Percentiles rank a stretch among this genome's conserved stretches.
Evolutionary conservation across 2,329 filamentous ascomycete species (phyloP).

Genomic region (Ceratocystis lukuohia): DNA sequence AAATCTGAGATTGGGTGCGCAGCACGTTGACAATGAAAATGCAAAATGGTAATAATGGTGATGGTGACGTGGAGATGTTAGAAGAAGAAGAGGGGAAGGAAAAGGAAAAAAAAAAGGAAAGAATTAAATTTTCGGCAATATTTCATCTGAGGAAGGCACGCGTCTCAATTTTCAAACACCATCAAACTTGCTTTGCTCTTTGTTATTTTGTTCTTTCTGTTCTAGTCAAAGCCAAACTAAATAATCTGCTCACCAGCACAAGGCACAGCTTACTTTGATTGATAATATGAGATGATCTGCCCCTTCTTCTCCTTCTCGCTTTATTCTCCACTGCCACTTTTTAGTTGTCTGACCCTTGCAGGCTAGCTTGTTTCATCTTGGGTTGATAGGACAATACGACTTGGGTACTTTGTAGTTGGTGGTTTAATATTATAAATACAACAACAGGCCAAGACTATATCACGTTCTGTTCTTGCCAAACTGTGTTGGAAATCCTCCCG

Average conservation of each 20-base stretch:
- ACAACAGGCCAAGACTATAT: neutral
- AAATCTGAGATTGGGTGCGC: neutral
- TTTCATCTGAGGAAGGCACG: neutral
- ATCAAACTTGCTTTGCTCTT: neutral
- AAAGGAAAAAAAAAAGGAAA: neutral
- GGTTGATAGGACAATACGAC: neutral
- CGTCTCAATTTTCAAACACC: neutral
- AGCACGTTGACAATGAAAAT: neutral
- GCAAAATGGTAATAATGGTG: neutral
- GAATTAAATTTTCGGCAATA: neutral
- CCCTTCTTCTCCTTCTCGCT: neutral
- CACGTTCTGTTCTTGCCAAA: neutral
- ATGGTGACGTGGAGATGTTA: neutral
- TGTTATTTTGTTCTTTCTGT: neutral
- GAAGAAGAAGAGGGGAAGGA: neutral
- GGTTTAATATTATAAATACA: neutral
- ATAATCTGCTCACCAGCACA: neutral
- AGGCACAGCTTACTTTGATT: neutral
- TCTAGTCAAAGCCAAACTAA: neutral
- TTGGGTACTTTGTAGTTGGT: neutral
- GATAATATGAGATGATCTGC: neutral
- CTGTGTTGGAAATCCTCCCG: neutral
- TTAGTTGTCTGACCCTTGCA: neutral
- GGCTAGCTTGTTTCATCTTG: slow-evolving; percentile 6
- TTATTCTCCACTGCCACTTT: neutral